Base-by-base conservation (phyloP, 768 basidiomycete species). In the Mycena indigotica region DNA sequence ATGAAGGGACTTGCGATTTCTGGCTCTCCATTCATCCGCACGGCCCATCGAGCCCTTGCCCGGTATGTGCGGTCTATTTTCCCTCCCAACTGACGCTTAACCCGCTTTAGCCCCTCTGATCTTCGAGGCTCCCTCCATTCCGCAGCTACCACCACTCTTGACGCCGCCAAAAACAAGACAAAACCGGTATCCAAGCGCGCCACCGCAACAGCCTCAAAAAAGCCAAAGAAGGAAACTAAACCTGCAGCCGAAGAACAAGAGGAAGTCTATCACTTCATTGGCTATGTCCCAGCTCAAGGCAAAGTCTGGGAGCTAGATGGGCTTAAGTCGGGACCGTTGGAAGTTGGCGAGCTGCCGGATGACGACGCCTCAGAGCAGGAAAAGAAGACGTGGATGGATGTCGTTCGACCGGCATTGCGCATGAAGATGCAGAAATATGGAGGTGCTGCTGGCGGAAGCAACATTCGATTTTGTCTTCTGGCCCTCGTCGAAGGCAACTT, bases 271-370 rank as follows among this genome's bases (percentile, higher is more conserved):
- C 85, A 87, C 65, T 87, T 84, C 71, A 84, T 87, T 57, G 84
- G 83, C 10, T 87, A 85, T 63, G 82, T 86, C 29, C 85, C 84
- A 4, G 80, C 78, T 1, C 72, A 78, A 63, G 84, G 84, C 6
- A 84, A 85, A 61, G 84, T 86, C n/a, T 88, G 85, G 85, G 85
- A 88, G 67, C 77, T 88, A 51, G 84, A 87, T 65, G 85, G 86
- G 13, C 75, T 87, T 53, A 84, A 84, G 57, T 75, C 80, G 1
- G 85, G 83, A 0, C 84, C 86, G 4, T 71, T 88, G 8, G 84
- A 86, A 67, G 84, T 87, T 23, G 85, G 85, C 35, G 84, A 85
- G 63, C 65, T 85, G n/a, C 66, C 73, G 6, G 32, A 56, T 5
- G 48, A 56, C 21, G 48, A 56, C 21, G 52, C 21, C 8, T 28